Conservation (phyloP, 129 eudicot genomes). For the Artemisia tridentata region DNA sequence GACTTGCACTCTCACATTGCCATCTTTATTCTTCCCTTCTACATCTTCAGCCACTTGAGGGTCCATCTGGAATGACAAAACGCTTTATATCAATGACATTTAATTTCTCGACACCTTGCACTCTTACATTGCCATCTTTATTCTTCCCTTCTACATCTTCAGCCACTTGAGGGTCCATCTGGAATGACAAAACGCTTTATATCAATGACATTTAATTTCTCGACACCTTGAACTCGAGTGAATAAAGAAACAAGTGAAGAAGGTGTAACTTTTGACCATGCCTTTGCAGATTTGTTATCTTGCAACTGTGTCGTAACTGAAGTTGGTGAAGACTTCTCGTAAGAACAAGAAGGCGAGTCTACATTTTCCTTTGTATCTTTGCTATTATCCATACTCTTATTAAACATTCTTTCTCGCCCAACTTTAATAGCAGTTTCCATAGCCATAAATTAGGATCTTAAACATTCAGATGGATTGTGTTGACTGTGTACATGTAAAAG, state of each 20-base stretch:
- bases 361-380: constrained; percentile 26
- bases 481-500: too few relatives aligned
- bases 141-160: constrained; percentile 28
- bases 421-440: constrained; percentile 32
- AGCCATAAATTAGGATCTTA: constrained; percentile 15
- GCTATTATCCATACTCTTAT: background rate
- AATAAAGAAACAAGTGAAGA: constrained; percentile 45
- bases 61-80: constrained; percentile 62
- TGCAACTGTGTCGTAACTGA: constrained; percentile 53
- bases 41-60: constrained; percentile 41
- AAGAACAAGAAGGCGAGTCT: constrained; percentile 37
- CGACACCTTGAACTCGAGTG: constrained; percentile 45
- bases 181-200: constrained; percentile 60
- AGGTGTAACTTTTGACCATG: constrained; percentile 31
- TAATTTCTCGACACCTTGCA: constrained; percentile 44
- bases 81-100: constrained; percentile 66
- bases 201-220: constrained; percentile 65
- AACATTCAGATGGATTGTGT: too few relatives aligned
- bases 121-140: constrained; percentile 19
- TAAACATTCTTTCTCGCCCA: constrained; percentile 56
- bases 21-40: constrained; percentile 23
- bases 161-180: constrained; percentile 52
- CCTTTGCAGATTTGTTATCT: constrained; percentile 24
- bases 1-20: constrained; percentile 23
- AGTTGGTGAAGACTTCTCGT: constrained; percentile 50